Conservation (phyloP, 2,329 filamentous ascomycete genomes). For the Saccharata proteae region DNA sequence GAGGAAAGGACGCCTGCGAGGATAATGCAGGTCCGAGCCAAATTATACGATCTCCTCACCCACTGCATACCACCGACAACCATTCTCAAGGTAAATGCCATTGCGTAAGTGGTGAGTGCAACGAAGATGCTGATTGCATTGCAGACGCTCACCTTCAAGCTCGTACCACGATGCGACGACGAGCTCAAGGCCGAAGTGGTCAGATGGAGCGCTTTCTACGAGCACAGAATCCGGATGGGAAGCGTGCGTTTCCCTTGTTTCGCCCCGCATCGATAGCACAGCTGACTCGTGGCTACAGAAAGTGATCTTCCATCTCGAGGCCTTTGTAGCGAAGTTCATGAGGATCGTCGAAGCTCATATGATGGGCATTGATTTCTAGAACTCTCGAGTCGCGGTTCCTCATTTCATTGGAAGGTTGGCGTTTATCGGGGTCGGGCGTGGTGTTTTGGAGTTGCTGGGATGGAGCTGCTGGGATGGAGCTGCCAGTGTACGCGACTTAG, state of each 20-base stretch:
- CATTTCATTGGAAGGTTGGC: no score
- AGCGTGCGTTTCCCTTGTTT: conserved; percentile 33
- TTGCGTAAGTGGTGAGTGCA: neutral
- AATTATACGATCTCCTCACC: conserved; percentile 92
- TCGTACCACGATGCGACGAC: conserved; percentile 79
- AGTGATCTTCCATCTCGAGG: conserved; percentile 95
- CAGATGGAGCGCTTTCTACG: conserved; percentile 93
- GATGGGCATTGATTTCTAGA: conserved; percentile 8
- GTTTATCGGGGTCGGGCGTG: no score
- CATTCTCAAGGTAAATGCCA: conserved; percentile 57
- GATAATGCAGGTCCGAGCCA: conserved; percentile 77
- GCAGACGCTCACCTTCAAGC: conserved; percentile 77
- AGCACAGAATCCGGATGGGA: conserved; percentile 84
- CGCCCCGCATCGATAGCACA: neutral
- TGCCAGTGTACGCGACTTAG: no score
- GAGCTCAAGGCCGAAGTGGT: conserved; percentile 83
- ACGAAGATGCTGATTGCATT: neutral
- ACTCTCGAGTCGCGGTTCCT: no score
- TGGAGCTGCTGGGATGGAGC: no score
- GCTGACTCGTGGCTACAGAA: conserved; percentile 39
- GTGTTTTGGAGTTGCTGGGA: no score
- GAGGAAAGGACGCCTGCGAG: conserved; percentile 83
- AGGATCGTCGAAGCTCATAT: conserved; percentile 59
- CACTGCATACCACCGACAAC: conserved; percentile 95
- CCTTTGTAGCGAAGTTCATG: conserved; percentile 99